phyloP scores from a whole-genome alignment of 1,284 basidiomycete species.

The Tilletia indica region DNA sequence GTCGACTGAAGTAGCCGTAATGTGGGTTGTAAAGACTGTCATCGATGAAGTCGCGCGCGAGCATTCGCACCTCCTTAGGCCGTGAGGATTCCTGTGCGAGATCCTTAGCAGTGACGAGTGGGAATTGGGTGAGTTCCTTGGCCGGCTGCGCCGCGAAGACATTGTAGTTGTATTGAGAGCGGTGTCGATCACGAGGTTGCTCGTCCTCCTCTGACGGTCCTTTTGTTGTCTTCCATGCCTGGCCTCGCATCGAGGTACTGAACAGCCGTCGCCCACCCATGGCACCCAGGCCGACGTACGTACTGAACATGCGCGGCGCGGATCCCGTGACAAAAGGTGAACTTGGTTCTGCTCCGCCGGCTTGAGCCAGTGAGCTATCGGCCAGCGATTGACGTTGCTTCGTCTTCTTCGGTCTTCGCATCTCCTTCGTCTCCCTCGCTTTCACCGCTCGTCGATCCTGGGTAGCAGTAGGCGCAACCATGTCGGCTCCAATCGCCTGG shows the following conservation, averaged over 20 bases:
- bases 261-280: conserved; percentile 8
- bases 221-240: not conserved
- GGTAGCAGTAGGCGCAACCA: conserved; percentile 10
- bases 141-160: conserved; percentile 45
- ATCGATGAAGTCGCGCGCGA: conserved; percentile 93
- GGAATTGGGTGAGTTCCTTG: conserved; percentile 38
- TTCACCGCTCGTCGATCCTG: conserved; percentile 11
- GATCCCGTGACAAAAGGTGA: not conserved
- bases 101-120: conserved; percentile 38
- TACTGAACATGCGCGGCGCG: not conserved
- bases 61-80: conserved; percentile 83
- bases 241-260: not conserved
- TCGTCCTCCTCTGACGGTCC: not conserved
- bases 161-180: conserved; percentile 54
- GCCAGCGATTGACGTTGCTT: conserved; percentile 11
- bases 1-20: conserved; percentile 82
- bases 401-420: conserved; percentile 8
- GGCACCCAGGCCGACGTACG: not conserved
- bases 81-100: conserved; percentile 30
- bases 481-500: conserved; percentile 17
- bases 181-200: conserved; percentile 27
- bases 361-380: not conserved
- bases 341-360: not conserved
- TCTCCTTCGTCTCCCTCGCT: conserved; percentile 5
- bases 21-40: conserved; percentile 94